phyloP scores from a whole-genome alignment of 495 filamentous ascomycete genomes.

The Thozetella sp. region DNA sequence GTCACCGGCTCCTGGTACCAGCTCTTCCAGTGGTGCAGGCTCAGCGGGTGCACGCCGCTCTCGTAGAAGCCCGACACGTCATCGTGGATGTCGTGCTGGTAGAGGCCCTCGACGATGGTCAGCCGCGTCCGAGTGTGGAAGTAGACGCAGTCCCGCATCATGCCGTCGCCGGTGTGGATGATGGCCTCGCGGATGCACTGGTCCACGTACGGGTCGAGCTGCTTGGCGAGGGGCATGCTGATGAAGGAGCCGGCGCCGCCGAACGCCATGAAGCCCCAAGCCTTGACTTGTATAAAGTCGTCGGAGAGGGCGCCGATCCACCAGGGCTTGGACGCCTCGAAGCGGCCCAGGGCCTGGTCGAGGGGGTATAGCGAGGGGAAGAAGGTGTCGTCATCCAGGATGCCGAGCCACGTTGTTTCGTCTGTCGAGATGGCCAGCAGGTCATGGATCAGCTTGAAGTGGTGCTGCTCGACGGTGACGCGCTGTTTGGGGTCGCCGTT shows the following conservation, averaged over 20 bases:
- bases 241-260: slow-evolving; percentile 73
- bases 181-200: slow-evolving; percentile 53
- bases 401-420: slow-evolving; percentile 63
- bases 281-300: slow-evolving; percentile 57
- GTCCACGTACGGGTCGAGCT: slow-evolving; percentile 54
- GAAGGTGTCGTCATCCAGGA: slow-evolving; percentile 77
- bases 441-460: slow-evolving; percentile 63
- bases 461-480: slow-evolving; percentile 53
- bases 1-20: slow-evolving; percentile 50
- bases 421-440: slow-evolving; percentile 54
- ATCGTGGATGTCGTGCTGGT: slow-evolving; percentile 64
- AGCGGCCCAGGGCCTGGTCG: slow-evolving; percentile 37
- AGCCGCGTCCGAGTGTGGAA: slow-evolving; percentile 54
- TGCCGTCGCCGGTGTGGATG: slow-evolving; percentile 59
- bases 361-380: slow-evolving; percentile 65
- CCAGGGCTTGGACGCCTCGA: slow-evolving; percentile 51
- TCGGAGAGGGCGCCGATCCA: slow-evolving; percentile 70
- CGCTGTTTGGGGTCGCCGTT: slow-evolving; percentile 4
- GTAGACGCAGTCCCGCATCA: slow-evolving; percentile 65
- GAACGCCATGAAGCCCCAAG: slow-evolving; percentile 67
- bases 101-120: slow-evolving; percentile 58
- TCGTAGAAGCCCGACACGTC: slow-evolving; percentile 67
- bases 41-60: slow-evolving; percentile 55
- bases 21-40: slow-evolving; percentile 69
- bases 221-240: slow-evolving; percentile 56